Evolutionary conservation across 257 asterid genomes (phyloP), one percentile per base, ranked within the genome.

Genomic region (Anisodus tanguticus): DNA sequence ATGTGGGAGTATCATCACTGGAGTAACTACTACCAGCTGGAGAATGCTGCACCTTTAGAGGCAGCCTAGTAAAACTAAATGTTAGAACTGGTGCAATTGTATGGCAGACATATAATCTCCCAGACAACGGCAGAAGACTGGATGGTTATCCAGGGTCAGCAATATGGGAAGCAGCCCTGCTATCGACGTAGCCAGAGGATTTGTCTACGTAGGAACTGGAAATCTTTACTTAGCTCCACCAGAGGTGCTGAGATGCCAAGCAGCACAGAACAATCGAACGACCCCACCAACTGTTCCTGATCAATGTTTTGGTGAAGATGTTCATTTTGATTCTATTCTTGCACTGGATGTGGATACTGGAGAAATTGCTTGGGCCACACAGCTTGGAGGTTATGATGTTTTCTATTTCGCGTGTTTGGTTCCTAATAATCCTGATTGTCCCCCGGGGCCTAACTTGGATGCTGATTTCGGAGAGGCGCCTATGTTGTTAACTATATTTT

Each of bases 381-480:
- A 89, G 58, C 88, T 95, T 12, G 94, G 93, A 1, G 93, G 94
- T 1, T 94, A 94, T 6, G 97, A 93, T 71, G 94, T 93, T 51
- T 95, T 92, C 83, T 88, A 89, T 35, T 92, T 88, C 31, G 87
- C 83, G 2, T 95, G 97, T 64, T 85, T 93, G 82, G 85, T 89
- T 8, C 97, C 94, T 12, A 91, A 92, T 19, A 95, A 87, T 80
- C 95, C 93, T 0, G 92, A 91, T n/a, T 92, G 95, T 67, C 97
- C 94, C 3, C 84, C 92, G 0, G 97, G 97, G 11, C 98, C 98
- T 1, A 94, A 92, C 57, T 17, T 87, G 88, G 98, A 94, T 86
- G 98, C 95, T 0, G 94, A 95, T 49, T 94, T 94, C 43, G 97
- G 98, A 3, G 98, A 95, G 90, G 97, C 97, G 0, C 95, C 98